phyloP scores from a whole-genome alignment of 2,329 filamentous ascomycete genomes.

The Penicillium sp. region DNA sequence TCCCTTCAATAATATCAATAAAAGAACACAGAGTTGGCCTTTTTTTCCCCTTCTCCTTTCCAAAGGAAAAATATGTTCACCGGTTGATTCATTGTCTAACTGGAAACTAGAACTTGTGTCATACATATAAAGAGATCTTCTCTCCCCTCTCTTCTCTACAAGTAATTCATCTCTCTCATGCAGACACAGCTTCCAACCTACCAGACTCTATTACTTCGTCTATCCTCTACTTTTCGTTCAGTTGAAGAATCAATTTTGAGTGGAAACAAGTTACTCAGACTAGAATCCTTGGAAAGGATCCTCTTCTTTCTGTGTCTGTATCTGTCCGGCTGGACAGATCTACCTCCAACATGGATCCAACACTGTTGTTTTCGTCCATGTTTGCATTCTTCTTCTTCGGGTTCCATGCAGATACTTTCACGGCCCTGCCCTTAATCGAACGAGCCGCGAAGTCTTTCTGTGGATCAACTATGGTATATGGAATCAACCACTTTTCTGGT shows the following conservation, averaged over 20 bases:
- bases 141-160: background rate
- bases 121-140: background rate
- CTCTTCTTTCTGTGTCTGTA: background rate
- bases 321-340: no score
- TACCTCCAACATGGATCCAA: conserved; percentile 3
- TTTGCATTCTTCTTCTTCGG: conserved; percentile 6
- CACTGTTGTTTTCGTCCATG: background rate
- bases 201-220: background rate
- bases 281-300: background rate
- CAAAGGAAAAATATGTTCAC: background rate
- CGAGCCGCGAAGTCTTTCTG: background rate
- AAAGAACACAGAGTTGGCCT: background rate
- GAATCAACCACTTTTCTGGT: background rate
- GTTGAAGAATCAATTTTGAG: background rate
- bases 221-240: background rate
- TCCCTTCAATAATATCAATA: background rate
- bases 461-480: background rate
- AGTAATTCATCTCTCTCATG: background rate
- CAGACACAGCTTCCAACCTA: background rate
- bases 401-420: conserved; percentile 1
- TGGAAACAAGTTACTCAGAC: background rate
- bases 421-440: background rate
- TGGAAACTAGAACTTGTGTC: background rate
- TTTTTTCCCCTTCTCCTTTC: no score
- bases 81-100: background rate